Base-by-base conservation (phyloP, 73 alveolate genomes). In the Paraurostyla sp. region DNA sequence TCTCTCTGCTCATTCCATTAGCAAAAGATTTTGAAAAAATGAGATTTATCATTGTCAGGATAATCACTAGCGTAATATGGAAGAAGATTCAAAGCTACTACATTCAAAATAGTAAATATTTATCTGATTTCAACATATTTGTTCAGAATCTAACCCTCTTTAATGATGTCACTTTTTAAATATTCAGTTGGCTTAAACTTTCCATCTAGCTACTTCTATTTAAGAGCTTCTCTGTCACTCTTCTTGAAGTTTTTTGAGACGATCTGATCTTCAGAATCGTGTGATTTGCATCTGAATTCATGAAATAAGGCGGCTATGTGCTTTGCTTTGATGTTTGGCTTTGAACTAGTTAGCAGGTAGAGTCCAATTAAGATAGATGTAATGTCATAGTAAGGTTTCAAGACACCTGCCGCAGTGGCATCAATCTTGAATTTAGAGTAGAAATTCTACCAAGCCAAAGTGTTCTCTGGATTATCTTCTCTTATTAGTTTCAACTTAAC, bases 391-490 rank as follows among this genome's bases (percentile, higher is more conserved):
- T 65, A 65, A 11, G 82, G 58, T 48, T 73, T 49, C 1, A 73
- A 50, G 2, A 73, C 35, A 22, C 65, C 86, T 23, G 27, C 7
- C 3, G 32, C 65, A 13, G 86, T 25, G 3, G 86, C 86, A 65
- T 73, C 71, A 45, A 73, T 43, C 46, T 27, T 42, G 42, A 73
- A 73, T 45, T 56, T 46, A 9, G 62, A 22, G 46, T 73, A 73
- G 52, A 73, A 73, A 48, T 45, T 43, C 29, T 22, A 25, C 86
- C 86, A 73, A 33, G 42, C 16, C 29, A 73, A 11, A 13, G 71
- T 73, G 30, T 73, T 71, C 7, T 73, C 46, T 0, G 86, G 86
- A 40, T 73, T 73, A 30, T 73, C 86, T n/a, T 40, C 86, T 73
- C 86, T 18, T 29, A 78, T 3, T 33, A 78, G 33, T 40, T 78